Evolutionary conservation across 306 rosid genomes (phyloP).

Genomic region (Elaeagnus macrophylla): DNA sequence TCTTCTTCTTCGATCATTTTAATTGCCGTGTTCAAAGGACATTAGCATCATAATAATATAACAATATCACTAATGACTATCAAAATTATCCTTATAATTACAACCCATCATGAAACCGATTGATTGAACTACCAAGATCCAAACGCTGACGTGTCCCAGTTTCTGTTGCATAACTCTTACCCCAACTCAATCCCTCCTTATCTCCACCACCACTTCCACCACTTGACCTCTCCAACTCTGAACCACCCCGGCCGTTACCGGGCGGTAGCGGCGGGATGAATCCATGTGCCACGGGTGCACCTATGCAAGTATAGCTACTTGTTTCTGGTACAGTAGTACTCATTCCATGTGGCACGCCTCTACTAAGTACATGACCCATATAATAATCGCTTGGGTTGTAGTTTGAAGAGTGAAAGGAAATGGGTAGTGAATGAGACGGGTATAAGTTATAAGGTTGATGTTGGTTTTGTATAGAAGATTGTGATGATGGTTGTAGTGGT

Average conservation of each 20-base stretch:
- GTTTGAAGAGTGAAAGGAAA: slow-evolving; percentile 34
- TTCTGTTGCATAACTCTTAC: too few species aligned
- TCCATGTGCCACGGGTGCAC: slow-evolving; percentile 77
- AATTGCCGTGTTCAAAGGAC: too few species aligned
- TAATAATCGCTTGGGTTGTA: slow-evolving; percentile 46
- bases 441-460: slow-evolving; percentile 39
- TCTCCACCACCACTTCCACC: slow-evolving; percentile 1
- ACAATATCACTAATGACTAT: too few species aligned
- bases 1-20: neutral
- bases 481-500: slow-evolving; percentile 17
- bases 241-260: slow-evolving; percentile 18
- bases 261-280: neutral
- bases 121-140: slow-evolving; percentile 52
- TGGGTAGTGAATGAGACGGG: slow-evolving; percentile 43
- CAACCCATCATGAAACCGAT: slow-evolving; percentile 88
- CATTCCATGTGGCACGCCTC: slow-evolving; percentile 12
- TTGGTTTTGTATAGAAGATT: slow-evolving; percentile 20
- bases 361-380: slow-evolving; percentile 57
- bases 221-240: neutral
- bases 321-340: slow-evolving; percentile 13
- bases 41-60: too few species aligned
- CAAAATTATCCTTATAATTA: slow-evolving; percentile 16
- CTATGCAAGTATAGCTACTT: slow-evolving; percentile 59
- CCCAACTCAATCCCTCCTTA: neutral
- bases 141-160: slow-evolving; percentile 30